These are phyloP conservation scores for Candida insectalens DNA, from an alignment of 805 yeast species.

Conservation along the genomic window DNA sequence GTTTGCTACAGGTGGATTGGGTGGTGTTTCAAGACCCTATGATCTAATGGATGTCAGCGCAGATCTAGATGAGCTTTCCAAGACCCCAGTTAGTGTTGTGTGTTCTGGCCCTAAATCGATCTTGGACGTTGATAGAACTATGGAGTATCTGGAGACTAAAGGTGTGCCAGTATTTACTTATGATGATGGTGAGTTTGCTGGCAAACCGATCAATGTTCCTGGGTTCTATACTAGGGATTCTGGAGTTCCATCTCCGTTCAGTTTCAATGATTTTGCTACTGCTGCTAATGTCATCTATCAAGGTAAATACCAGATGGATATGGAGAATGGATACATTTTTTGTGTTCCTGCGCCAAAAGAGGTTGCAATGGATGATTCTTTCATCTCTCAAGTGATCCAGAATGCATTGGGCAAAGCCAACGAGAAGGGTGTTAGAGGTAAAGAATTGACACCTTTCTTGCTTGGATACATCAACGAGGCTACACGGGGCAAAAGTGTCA, in stretches of 20 bases:
- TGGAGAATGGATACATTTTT: constrained; percentile 62
- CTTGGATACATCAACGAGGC: constrained; percentile 51
- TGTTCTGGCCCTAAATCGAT: constrained; percentile 90
- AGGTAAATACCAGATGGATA: constrained; percentile 35
- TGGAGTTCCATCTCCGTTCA: constrained; percentile 62
- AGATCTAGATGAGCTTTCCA: constrained; percentile 74
- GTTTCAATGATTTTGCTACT: constrained; percentile 37
- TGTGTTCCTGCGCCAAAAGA: constrained; percentile 76
- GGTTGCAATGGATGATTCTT: constrained; percentile 43
- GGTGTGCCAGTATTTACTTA: constrained; percentile 77
- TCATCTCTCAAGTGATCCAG: constrained; percentile 47
- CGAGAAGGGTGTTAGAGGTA: constrained; percentile 47
- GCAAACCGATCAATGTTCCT: constrained; percentile 44
- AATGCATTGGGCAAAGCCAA: constrained; percentile 51
- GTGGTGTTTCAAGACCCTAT: constrained; percentile 83
- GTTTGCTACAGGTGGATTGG: constrained; percentile 90
- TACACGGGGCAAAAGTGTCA: constrained; percentile 65
- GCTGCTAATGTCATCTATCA: constrained; percentile 56
- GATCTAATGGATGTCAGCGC: constrained; percentile 75
- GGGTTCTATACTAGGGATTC: constrained; percentile 78
- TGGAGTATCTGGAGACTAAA: constrained; percentile 84
- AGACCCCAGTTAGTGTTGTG: constrained; percentile 82
- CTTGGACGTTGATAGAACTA: constrained; percentile 67
- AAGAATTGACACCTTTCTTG: constrained; percentile 71
- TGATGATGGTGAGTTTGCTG: constrained; percentile 21